Evolutionary conservation across 1,139 yeast species (phyloP), one percentile per base, ranked within the genome.

Genomic region (Hyphopichia khmerensis): DNA sequence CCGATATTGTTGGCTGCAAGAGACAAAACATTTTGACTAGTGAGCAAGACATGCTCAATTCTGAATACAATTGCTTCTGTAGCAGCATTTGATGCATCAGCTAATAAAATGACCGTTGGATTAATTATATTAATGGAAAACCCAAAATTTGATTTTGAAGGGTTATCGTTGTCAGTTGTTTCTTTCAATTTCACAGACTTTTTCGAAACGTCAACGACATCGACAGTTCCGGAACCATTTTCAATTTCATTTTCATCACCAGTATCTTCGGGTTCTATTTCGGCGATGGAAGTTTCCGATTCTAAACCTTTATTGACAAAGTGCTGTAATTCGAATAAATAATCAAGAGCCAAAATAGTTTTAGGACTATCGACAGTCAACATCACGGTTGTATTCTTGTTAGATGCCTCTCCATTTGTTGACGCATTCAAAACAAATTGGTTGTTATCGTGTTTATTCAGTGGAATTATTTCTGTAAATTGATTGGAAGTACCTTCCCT

Each of bases 41-140:
- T 78, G 3, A 89, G 56, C 38, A 87, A 67, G 8, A 91, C 64
- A 55, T 91, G 96, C 44, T 86, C 95, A 15, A 90, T 82, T 52
- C 88, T 87, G 64, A 93, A 86, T 1, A 93, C 96, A 46, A 93
- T 77, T 0, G 99, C 99, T 53, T 91, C 96, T 0, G 96, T 81
- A 48, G 83, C 77, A 2, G 63, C 57, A 11, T 74, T 69, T 1
- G 85, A 74, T 1, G 96, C 88, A 58, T 91, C 89, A 0, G 96
- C 96, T 40, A 95, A 67, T 32, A 95, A 63, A 31, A 88, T 80
- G 15, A 93, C 72, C 0, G 96, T 87, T 0, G 95, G 85, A 44
- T 88, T 84, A n/a, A 82, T 80, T 38, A 93, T 65, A 55, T 87
- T 88, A 17, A 91, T 60, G 1, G 90, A 79, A 56, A 80, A 82